Evolutionary conservation across 257 asterid genomes (phyloP).

Genomic region (Forsythia viridissima): DNA sequence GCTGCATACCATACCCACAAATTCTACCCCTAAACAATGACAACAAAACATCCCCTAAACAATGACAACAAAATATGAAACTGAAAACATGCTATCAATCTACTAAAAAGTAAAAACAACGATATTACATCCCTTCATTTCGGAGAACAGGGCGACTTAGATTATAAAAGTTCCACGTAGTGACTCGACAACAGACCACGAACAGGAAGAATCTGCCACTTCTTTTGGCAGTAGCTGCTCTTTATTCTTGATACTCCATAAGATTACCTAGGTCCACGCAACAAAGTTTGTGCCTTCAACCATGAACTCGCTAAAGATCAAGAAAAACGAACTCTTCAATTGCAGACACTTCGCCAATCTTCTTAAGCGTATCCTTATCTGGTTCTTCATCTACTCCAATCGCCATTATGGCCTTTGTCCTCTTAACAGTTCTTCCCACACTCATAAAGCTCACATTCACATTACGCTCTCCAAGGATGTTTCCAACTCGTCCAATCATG

Average conservation of each 20-base stretch:
- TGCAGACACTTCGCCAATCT: slow-evolving; percentile 81
- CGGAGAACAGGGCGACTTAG: background rate
- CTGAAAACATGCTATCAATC: background rate
- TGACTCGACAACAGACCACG: background rate
- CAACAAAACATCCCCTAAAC: background rate
- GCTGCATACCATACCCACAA: background rate
- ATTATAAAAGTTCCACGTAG: background rate
- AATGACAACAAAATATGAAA: background rate
- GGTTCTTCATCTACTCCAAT: slow-evolving; percentile 97
- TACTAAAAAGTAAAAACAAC: background rate
- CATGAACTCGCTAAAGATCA: slow-evolving; percentile 38
- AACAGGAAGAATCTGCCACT: background rate
- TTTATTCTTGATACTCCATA: background rate
- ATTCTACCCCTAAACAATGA: background rate
- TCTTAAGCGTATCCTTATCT: slow-evolving; percentile 68
- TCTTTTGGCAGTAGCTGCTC: background rate
- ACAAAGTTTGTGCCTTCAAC: background rate
- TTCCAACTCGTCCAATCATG: slow-evolving; percentile 92
- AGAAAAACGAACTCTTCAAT: slow-evolving; percentile 90
- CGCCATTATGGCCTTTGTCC: slow-evolving; percentile 93
- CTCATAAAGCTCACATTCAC: slow-evolving; percentile 98
- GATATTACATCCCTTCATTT: background rate
- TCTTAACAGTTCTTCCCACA: slow-evolving; percentile 77
- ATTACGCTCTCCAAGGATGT: slow-evolving; percentile 72
- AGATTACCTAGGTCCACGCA: background rate